Conservation (phyloP, 2,329 filamentous ascomycete species). For the Aspergillus hiratsukae region DNA sequence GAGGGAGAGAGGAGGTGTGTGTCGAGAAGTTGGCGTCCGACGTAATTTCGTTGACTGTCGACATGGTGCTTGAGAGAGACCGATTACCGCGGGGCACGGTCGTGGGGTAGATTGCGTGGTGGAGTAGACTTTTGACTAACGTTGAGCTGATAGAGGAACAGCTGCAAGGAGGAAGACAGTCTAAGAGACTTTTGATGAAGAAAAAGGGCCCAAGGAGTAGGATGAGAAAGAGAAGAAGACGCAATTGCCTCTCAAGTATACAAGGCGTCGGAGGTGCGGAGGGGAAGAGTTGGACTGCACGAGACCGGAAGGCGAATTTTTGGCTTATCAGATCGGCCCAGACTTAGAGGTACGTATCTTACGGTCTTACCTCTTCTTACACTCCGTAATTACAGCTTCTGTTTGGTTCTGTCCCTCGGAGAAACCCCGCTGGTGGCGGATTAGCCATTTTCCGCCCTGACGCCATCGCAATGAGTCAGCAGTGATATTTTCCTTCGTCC, state of each 20-base stretch:
- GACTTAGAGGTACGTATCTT: too few relatives aligned
- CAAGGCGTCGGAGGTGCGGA: neutral
- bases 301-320: conserved; percentile 18
- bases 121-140: neutral
- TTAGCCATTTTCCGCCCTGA: neutral
- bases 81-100: neutral
- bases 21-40: conserved; percentile 69
- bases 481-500: neutral
- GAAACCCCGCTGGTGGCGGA: neutral
- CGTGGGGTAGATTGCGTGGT: conserved; percentile 4
- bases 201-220: neutral
- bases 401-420: neutral
- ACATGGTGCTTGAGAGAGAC: conserved; percentile 51
- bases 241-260: conserved; percentile 1
- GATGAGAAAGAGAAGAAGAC: conserved; percentile 1
- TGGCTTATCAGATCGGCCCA: conserved; percentile 31
- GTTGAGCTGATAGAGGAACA: conserved; percentile 55
- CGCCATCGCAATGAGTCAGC: neutral
- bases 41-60: conserved; percentile 71
- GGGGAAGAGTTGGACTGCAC: conserved; percentile 7
- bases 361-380: neutral
- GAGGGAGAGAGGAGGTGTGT: conserved; percentile 61
- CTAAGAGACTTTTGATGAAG: neutral
- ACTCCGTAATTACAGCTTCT: neutral
- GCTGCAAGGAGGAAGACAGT: neutral